phyloP scores from a whole-genome alignment of 768 basidiomycete genomes.

The Xerocomellus amylosporus region DNA sequence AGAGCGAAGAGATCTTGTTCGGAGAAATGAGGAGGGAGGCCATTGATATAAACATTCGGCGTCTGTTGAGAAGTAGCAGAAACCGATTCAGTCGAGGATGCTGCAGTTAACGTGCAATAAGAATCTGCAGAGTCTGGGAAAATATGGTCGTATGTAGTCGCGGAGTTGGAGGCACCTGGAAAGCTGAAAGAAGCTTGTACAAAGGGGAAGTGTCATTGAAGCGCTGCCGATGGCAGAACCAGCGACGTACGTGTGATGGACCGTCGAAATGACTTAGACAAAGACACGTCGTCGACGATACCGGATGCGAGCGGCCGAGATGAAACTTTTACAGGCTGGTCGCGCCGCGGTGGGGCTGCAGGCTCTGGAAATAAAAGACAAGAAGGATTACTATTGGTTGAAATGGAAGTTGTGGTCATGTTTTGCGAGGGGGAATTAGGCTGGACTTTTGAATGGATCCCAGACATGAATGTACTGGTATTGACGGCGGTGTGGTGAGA shows the following conservation, averaged over 20 bases:
- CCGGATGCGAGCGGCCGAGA: slow-evolving; percentile 13
- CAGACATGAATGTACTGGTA: slow-evolving; percentile 17
- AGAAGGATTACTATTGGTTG: slow-evolving; percentile 14
- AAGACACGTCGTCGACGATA: slow-evolving; percentile 10
- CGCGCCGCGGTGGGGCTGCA: slow-evolving; percentile 1
- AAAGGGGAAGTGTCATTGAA: slow-evolving; percentile 4
- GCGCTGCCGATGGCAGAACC: not conserved
- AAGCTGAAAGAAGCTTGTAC: slow-evolving; percentile 28
- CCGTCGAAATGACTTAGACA: slow-evolving; percentile 7
- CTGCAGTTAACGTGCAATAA: slow-evolving; percentile 7
- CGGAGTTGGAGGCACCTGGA: slow-evolving; percentile 11
- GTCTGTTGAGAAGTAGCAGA: slow-evolving; percentile 33
- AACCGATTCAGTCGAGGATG: slow-evolving; percentile 14
- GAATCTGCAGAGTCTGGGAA: slow-evolving; percentile 15
- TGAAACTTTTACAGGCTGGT: slow-evolving; percentile 8
- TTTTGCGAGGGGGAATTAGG: slow-evolving; percentile 23
- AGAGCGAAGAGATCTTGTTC: slow-evolving; percentile 77
- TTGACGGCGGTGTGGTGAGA: slow-evolving; percentile 5
- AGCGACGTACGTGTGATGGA: slow-evolving; percentile 28
- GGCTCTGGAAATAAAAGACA: slow-evolving; percentile 21
- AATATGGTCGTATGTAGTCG: slow-evolving; percentile 12
- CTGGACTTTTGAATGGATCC: slow-evolving; percentile 18
- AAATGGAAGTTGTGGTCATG: slow-evolving; percentile 6
- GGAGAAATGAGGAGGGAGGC: slow-evolving; percentile 77
- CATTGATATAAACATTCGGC: slow-evolving; percentile 88